Evolutionary conservation across 345 rosid species (phyloP), one percentile per base, ranked within the genome.

Genomic region (Clausena lansium): DNA sequence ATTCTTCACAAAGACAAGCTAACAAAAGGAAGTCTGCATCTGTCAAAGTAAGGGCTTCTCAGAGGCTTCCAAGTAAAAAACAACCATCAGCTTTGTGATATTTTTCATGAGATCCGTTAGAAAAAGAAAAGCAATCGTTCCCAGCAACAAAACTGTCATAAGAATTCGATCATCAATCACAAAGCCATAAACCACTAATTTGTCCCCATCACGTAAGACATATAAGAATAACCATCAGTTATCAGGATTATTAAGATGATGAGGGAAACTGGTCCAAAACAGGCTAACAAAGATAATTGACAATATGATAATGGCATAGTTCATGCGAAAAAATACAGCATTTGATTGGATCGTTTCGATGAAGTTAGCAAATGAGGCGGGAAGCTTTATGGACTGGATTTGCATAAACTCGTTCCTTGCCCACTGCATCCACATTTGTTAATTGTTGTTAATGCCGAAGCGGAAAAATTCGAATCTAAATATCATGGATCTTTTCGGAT

Each of bases 341-440:
- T 89, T 92, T 32, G 81, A 63, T 76, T 52, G 79, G 78, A 89
- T 80, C 76, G 92, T 84, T 36, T 76, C 65, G 1, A 86, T 8
- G 67, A 89, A 76, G 17, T 77, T 77, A 52, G 8, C 9, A 28
- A 77, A 69, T n/a, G 86, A 41, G 39, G 70, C 0, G 14, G 93
- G 97, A 60, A 86, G 72, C 72, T 58, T 77, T 71, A 87, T 67
- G 55, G 91, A 63, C 17, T 82, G 80, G 68, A 69, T 73, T 8
- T 73, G 86, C 64, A 88, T 41, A 86, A 92, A 83, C 66, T 90
- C 90, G 64, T 65, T 74, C 98, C 93, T n/a, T n/a, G n/a, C n/a
- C n/a, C n/a, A n/a, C n/a, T n/a, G n/a, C n/a, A n/a, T 41, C 14
- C 14, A 41, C 50, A 41, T 41, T 41, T 41, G 15, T 39, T 39